These are phyloP conservation scores for Termitomyces sp. DNA, from an alignment of 1,284 basidiomycete genomes.

Conservation along the genomic window DNA sequence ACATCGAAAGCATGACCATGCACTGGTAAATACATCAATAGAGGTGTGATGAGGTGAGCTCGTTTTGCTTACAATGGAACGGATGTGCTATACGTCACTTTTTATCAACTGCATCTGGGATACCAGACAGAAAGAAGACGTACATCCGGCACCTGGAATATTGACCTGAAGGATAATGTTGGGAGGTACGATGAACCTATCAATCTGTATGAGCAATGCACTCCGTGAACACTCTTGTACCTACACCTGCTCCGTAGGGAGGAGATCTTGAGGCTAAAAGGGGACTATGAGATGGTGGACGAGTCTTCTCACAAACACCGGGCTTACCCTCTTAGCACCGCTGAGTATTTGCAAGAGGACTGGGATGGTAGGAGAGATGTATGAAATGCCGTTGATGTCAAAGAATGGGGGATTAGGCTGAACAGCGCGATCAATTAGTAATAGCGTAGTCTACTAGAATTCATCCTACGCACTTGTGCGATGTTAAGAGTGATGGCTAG, in stretches of 20 bases:
- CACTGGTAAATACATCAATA: conserved; percentile 18
- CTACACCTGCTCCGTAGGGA: conserved; percentile 26
- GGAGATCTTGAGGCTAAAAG: conserved; percentile 27
- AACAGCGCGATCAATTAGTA: not conserved
- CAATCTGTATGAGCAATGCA: not conserved
- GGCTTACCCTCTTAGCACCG: conserved; percentile 23
- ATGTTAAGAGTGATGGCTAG: conserved; percentile 29
- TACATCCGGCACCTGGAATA: conserved; percentile 30
- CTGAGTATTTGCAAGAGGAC: conserved; percentile 35
- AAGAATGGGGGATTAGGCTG: conserved; percentile 32
- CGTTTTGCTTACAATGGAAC: conserved; percentile 28
- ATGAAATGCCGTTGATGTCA: conserved; percentile 33
- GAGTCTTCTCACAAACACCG: not conserved
- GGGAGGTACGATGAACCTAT: conserved; percentile 25
- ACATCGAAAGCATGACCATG: conserved; percentile 36
- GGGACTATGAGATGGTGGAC: not conserved
- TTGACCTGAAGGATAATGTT: conserved; percentile 28
- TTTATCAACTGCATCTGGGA: not conserved
- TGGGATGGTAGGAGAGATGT: conserved; percentile 30
- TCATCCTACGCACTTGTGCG: conserved; percentile 12
- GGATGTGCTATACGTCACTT: conserved; percentile 23
- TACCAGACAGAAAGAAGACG: not conserved
- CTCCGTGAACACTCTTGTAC: not conserved
- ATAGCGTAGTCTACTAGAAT: not conserved
- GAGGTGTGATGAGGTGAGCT: not conserved